Evolutionary conservation across 2,329 filamentous ascomycete genomes (phyloP).

Genomic region (Cladophialophora chaetospira): DNA sequence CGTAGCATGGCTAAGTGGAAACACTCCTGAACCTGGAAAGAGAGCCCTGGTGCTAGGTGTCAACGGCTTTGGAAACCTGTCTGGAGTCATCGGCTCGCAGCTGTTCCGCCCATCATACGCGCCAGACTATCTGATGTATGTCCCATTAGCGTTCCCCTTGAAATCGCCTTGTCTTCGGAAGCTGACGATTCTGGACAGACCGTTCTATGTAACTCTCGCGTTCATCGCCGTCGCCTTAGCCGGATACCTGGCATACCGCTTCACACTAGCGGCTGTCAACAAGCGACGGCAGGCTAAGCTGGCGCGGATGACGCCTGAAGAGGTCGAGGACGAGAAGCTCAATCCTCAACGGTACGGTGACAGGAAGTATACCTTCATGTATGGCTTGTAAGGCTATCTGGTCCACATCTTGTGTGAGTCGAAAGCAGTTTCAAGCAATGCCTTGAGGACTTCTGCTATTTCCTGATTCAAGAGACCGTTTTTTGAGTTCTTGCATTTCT

Average conservation of each 20-base stretch:
- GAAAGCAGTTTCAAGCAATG: no score
- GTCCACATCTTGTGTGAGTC: no score
- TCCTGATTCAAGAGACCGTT: no score
- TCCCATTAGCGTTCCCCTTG: neutral
- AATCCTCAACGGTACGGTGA: slow-evolving; percentile 33
- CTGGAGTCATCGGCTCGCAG: slow-evolving; percentile 52
- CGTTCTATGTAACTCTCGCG: slow-evolving; percentile 39
- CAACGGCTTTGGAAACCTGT: slow-evolving; percentile 57
- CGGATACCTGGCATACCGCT: slow-evolving; percentile 39
- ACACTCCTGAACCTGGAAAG: slow-evolving; percentile 56
- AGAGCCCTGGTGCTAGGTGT: slow-evolving; percentile 56
- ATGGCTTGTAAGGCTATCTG: slow-evolving; percentile 32
- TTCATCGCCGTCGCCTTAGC: slow-evolving; percentile 37
- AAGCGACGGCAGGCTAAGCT: slow-evolving; percentile 25
- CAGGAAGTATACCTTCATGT: slow-evolving; percentile 37
- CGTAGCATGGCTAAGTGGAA: slow-evolving; percentile 58
- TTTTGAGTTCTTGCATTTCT: no score
- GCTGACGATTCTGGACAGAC: slow-evolving; percentile 16
- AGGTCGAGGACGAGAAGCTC: slow-evolving; percentile 26
- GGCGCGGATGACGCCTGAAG: slow-evolving; percentile 31
- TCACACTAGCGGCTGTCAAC: slow-evolving; percentile 35
- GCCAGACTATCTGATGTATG: slow-evolving; percentile 36
- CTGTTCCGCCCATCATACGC: slow-evolving; percentile 44
- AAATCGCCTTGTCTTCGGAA: no score
- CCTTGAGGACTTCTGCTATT: no score